Evolutionary conservation across 2,329 filamentous ascomycete genomes (phyloP), one percentile per base, ranked within the genome.

Genomic region (Orbilia ellipsospora): DNA sequence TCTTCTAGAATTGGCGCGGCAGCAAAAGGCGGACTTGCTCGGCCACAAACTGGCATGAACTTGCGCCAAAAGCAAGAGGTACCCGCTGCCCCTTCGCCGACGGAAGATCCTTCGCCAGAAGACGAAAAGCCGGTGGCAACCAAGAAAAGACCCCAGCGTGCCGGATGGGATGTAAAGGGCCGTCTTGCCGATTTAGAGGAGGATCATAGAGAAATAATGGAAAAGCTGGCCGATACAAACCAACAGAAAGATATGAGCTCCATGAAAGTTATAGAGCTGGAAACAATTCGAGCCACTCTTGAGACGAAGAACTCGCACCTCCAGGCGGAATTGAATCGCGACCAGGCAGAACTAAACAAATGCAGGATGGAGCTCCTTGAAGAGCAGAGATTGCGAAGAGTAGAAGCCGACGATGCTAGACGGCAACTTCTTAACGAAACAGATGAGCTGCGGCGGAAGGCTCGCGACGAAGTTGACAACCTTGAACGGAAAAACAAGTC

Each of bases 91-190:
- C 56, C 59, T 15, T 59, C 61, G 4, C 40, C 57, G 1, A 42
- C 40, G 1, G 69, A 69, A 15, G 72, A 69, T 23, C 18, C 40
- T n/a, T 16, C 18, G 16, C 45, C 51, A 18, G 51, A 66, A 18
- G 68, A 66, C 18, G 70, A 68, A 20, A 64, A 74, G 18, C n/a
- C 16, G 23, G 28, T 13, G 2, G 18, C 61, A 1, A 16, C 45
- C 0, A 83, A 83, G 81, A 82, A 81, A 84, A 68, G 72, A 42
- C 48, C 64, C 2, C 31, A 73, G 54, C 68, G 77, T 57, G 54
- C 87, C 92, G 91, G 87, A 80, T 94, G 90, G 87, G 93, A 97
- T 81, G 89, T 93, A 78, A 90, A 93, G 79, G 88, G 88, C 76
- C 89, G 90, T 78, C 87, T 97, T 78, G 89, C 90, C 77, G 87